Base-by-base conservation (phyloP, 1,139 yeast species). In the Hemisphaericaspora xylofermentans region DNA sequence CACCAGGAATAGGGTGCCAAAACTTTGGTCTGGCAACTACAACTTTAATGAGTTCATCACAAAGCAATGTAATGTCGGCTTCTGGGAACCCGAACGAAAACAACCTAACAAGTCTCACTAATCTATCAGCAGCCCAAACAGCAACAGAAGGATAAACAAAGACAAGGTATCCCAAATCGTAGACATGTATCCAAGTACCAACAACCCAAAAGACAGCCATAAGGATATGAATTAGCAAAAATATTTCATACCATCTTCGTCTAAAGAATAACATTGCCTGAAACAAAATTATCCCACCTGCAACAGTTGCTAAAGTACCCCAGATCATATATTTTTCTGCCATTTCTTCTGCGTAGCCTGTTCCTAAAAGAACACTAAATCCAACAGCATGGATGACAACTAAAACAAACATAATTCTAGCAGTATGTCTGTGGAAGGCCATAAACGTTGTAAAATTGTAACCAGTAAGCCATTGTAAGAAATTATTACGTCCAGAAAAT, bases 1-100 rank as follows among this genome's bases (percentile, higher is more conserved):
- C 75, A 32, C 81, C 82, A 8, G 79, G 76, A 34, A 60, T 52
- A 1, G 72, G 52, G 15, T 58, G 54, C 78, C 78, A 75, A 44
- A 61, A 56, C 2, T 48, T 52, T 14, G 77, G 75, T 36, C 60
- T 69, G 2, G 76, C 73, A 3, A 74, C 60, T 3, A 57, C 51
- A 2, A 75, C 64, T 48, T 66, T 66, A 25, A 75, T 58, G 3
- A 74, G 68, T 45, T 71, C 76, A 35, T 63, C 65, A 2, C 64
- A 56, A 30, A 66, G 47, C 29, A 74, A 53, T 14, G 53, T 47
- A 10, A 73, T 61, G 10, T 54, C 50, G 1, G 78, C 68, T 14
- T 50, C 48, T 1, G 74, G 76, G 44, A 60, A 57, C 1, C 79
- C 80, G 49, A 71, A 73, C 6, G 49, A 46, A 6, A 52, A 18